Base-by-base conservation (phyloP, 495 filamentous ascomycete genomes). In the Penicillium soppii region DNA sequence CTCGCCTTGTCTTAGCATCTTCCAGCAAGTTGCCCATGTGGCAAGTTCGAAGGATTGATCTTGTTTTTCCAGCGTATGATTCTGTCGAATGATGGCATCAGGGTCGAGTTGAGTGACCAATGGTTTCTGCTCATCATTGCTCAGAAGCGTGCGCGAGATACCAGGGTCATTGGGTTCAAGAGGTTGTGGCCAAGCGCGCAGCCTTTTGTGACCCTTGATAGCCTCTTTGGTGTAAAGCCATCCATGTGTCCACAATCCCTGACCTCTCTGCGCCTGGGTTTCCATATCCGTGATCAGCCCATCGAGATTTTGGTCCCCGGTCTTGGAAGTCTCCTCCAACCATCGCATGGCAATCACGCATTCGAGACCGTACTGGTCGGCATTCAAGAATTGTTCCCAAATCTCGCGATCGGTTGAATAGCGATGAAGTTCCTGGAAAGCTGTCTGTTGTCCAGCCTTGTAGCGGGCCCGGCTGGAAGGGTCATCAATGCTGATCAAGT, bases 61-160 rank as follows among this genome's bases (percentile, higher is more conserved):
- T 57, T 90, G 81, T 37, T 79, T 80, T 60, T 92, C 86, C 22
- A 97, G 69, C 30, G 73, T 77, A 26, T 85, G 81, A 23, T 76
- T 76, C 68, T 97, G 91, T 42, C 94, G 82, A 30, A 82, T 84
- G 12, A 85, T 75, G 5, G 92, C 89, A 78, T 99, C 94, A 5
- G 95, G 95, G 54, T 99, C 94, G 20, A 99, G 75, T 60, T 96
- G 89, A n/a, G 90, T 95, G 37, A 97, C 78, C 4, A 96, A 61
- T 5, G 81, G 62, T 63, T 82, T 79, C 32, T 83, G 82, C 26
- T 77, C 73, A 22, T 83, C 81, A 3, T 78, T 71, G 40, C 73
- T 80, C 33, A 81, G 64, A 46, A 84, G 76, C 26, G 79, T 76
- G 47, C 77, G 74, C 30, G 80, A 73, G 21, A 85, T 75, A 38